Conservation (phyloP, 495 filamentous ascomycete species). For the Aspergillus wentii region DNA sequence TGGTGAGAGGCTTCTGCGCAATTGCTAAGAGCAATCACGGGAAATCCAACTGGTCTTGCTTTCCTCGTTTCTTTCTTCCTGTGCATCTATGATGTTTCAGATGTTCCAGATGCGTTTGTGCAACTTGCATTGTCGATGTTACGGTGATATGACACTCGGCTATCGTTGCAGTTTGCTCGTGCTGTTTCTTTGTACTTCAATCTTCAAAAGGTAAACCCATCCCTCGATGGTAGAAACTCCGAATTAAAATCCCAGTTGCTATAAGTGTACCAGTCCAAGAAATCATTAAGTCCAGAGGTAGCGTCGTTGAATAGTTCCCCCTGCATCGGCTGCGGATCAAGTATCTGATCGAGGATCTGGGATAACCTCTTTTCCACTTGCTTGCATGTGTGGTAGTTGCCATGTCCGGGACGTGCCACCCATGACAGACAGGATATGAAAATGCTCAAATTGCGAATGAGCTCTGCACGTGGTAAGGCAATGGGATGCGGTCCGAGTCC, state of each 20-base stretch:
- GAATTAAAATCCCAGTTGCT: conserved; percentile 32
- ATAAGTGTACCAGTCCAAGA: conserved; percentile 36
- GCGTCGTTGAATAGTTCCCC: conserved; percentile 26
- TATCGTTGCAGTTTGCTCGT: too few species aligned
- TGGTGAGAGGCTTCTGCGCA: too few species aligned
- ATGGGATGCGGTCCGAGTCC: conserved; percentile 25
- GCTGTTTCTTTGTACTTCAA: too few species aligned
- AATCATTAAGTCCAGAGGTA: conserved; percentile 27
- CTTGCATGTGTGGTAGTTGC: conserved; percentile 50
- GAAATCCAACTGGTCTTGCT: too few species aligned
- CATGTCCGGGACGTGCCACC: conserved; percentile 46
- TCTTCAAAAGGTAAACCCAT: conserved; percentile 19
- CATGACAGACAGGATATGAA: conserved; percentile 55
- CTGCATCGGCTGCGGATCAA: conserved; percentile 33
- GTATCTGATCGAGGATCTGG: conserved; percentile 36
- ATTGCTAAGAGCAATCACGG: too few species aligned
- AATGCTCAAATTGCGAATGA: conserved; percentile 60
- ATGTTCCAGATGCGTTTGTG: too few species aligned
- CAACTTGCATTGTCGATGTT: too few species aligned
- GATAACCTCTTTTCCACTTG: conserved; percentile 40
- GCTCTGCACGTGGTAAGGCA: conserved; percentile 50
- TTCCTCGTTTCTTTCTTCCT: background rate
- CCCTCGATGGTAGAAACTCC: conserved; percentile 21
- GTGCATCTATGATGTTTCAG: background rate
- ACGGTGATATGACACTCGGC: too few species aligned